phyloP scores from a whole-genome alignment of 2,329 filamentous ascomycete genomes.

The Cladophialophora psammophila region DNA sequence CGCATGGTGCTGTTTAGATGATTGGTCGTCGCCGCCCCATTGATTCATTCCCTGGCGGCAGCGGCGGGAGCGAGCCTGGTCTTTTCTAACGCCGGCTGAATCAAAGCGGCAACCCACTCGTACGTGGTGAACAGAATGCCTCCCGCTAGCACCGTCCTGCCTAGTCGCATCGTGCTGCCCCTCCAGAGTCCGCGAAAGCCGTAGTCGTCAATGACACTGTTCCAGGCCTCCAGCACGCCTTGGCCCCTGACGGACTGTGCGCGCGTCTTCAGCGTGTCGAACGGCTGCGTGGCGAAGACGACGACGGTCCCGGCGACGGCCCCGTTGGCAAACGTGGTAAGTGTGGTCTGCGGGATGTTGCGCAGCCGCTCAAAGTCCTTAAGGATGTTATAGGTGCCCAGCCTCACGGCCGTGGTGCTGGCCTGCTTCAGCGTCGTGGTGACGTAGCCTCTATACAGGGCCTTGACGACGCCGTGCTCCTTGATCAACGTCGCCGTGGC shows the following conservation, averaged over 20 bases:
- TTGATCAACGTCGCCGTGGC: conserved; percentile 58
- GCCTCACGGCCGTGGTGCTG: conserved; percentile 66
- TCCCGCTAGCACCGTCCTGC: conserved; percentile 69
- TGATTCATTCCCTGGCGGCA: conserved; percentile 7
- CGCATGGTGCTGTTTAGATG: no score
- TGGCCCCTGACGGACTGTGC: conserved; percentile 62
- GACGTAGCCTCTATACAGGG: conserved; percentile 65
- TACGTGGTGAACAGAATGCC: conserved; percentile 71
- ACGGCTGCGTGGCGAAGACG: conserved; percentile 53
- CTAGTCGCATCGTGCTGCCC: conserved; percentile 72
- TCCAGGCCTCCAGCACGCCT: conserved; percentile 64
- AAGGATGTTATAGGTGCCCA: conserved; percentile 69
- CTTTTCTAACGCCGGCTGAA: conserved; percentile 50
- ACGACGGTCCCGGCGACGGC: conserved; percentile 63
- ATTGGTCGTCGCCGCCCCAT: no score
- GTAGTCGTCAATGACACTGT: conserved; percentile 62
- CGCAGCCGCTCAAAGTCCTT: conserved; percentile 64
- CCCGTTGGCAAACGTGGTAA: conserved; percentile 68
- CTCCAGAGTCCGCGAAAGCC: conserved; percentile 70
- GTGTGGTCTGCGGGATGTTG: conserved; percentile 58
- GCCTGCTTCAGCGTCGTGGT: conserved; percentile 70
- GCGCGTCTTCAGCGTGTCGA: conserved; percentile 54
- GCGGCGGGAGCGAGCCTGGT: conserved; percentile 16
- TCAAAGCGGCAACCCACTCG: conserved; percentile 62
- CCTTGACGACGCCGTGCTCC: conserved; percentile 60